Percentiles rank a stretch among this genome's conserved stretches.
Conservation (phyloP, 1,284 basidiomycete species). For the Tilletiaria anomala region DNA sequence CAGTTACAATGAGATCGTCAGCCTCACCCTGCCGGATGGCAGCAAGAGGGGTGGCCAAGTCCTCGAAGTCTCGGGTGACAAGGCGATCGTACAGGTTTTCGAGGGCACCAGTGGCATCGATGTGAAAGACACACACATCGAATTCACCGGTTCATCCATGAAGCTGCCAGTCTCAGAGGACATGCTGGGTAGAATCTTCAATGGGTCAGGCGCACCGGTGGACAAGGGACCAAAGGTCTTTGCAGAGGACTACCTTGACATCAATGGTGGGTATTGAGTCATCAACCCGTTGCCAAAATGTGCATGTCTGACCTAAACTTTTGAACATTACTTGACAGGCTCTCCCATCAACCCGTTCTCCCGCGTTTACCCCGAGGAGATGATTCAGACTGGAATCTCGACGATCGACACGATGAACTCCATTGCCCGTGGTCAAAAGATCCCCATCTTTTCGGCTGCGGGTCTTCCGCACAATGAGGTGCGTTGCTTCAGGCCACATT, state of each 20-base stretch:
- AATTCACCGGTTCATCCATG: constrained; percentile 97
- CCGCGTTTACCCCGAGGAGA: constrained; percentile 99
- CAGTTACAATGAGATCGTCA: constrained; percentile 99
- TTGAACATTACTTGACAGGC: constrained; percentile 45
- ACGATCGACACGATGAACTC: constrained; percentile 61
- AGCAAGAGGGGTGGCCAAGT: constrained; percentile 91
- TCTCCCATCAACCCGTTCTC: constrained; percentile 98
- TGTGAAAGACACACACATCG: constrained; percentile 90
- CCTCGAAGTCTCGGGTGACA: constrained; percentile 94
- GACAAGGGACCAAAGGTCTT: constrained; percentile 98
- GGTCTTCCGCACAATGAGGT: constrained; percentile 99
- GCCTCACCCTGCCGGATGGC: constrained; percentile 88
- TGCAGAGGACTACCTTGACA: constrained; percentile 98
- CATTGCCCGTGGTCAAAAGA: constrained; percentile 99
- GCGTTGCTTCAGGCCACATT: constrained; percentile 47
- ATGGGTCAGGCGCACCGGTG: constrained; percentile 93
- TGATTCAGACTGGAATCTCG: constrained; percentile 99
- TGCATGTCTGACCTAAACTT: background rate
- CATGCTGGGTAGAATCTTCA: constrained; percentile 98
- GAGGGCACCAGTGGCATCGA: constrained; percentile 97
- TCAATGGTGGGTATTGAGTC: constrained; percentile 59
- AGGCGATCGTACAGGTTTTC: constrained; percentile 95
- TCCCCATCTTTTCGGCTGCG: constrained; percentile 97
- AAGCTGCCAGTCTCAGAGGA: constrained; percentile 98
- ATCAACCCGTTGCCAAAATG: background rate